Evolutionary conservation across 192 early-diverging fungal genomes (phyloP), one percentile per base, ranked within the genome.

Genomic region (Linnemannia elongata): DNA sequence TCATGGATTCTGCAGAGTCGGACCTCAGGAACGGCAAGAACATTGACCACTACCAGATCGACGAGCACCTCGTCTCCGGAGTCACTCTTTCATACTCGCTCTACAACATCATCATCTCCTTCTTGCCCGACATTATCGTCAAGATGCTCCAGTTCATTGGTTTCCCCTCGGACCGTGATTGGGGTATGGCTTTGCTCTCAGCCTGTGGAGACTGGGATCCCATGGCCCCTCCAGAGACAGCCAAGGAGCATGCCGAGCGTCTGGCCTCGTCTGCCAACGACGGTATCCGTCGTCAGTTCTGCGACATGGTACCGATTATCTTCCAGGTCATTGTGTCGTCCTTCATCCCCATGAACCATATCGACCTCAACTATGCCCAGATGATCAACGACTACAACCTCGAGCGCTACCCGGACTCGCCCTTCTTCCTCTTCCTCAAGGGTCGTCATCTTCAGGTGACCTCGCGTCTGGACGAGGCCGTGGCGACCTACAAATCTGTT

Each of bases 81-180:
- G 93, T 97, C 9, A 91, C 95, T 8, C 92, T 96, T 42, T 95
- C 94, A 52, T 91, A 97, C 60, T 96, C 95, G 5, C 88, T 91
- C 63, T 97, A 97, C 82, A 96, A 96, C 71, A 83, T 98, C 17
- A 88, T 95, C 41, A 90, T 98, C 24, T 95, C 94, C 38, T 91
- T 96, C 77, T 74, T 98, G 57, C 97, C 97, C 3, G 81, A 89
- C 0, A 91, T 90, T 69, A 89, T 96, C 17, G 82, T 97, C 63
- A 91, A 94, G 52, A 88, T 98, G 33, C 92, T 97, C 38, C 96
- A 98, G 80, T 87, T 97, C 39, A 94, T 97, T 24, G 97, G 97
- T 0, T 98, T 97, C 83, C 85, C 92, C 15, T 94, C 94, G 1
- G 93, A 98, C 84, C 92, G 96, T 27, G 90, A 90, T 18, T 93